Base-by-base conservation (phyloP, 768 basidiomycete species). In the Lentinula lateritia region DNA sequence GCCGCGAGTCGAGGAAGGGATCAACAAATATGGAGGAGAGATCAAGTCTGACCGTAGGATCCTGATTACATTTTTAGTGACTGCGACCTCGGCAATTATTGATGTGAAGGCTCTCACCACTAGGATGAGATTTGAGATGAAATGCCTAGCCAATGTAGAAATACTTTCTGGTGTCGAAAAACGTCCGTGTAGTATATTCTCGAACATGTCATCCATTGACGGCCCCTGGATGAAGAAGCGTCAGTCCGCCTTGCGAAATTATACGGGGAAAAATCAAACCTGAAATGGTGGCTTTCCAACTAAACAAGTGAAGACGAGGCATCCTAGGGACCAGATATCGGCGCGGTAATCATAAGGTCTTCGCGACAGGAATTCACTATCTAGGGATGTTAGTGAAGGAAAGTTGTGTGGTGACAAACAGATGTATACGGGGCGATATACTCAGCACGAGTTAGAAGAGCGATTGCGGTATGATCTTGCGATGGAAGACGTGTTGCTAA, bases 291-390 rank as follows among this genome's bases (percentile, higher is more conserved):
- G 69, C 12, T 52, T 62, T 2, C 76, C 78, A 5, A 74, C 67
- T 13, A 80, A 61, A 61, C 77, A 77, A 6, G 71, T 69, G 18
- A 77, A 53, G 20, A 77, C 65, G 4, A 81, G 67, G 65, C 75
- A 77, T 4, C 80, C 82, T 32, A 80, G 58, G 1, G 81, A 82
- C 81, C 81, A 83, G 28, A 80, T 39, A 64, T 83, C 82, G 3
- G 73, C 68, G 6, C 72, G 58, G 61, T 74, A 78, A 41, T 72
- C 70, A 50, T 77, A 74, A 1, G 74, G 65, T 28, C 50, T 50
- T n/a, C 70, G 65, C 0, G 68, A 63, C 6, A 73, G 61, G 1
- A 80, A 72, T 66, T 83, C 81, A 32, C 82, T 83, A 46, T 6
- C 15, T 59, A 23, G 6, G 7, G n/a, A 35, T 41, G 2, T 13